phyloP scores from a whole-genome alignment of 1,284 basidiomycete genomes.

The Mixia osmundae region DNA sequence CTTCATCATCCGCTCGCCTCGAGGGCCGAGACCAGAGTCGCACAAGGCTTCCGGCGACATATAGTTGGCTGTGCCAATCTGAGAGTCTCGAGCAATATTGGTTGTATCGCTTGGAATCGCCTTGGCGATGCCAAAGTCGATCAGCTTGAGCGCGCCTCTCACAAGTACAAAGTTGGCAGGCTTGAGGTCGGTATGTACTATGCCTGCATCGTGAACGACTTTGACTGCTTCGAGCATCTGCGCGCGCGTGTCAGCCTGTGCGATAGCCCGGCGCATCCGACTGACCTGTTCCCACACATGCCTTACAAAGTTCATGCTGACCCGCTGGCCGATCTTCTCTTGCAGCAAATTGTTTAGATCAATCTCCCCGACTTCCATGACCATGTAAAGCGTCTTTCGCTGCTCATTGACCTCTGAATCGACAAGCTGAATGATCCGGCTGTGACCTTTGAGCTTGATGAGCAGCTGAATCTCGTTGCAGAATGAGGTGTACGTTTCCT shows the following conservation, averaged over 20 bases:
- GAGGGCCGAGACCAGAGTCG: constrained; percentile 14
- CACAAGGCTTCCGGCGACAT: constrained; percentile 66
- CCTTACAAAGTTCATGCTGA: constrained; percentile 77
- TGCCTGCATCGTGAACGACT: constrained; percentile 84
- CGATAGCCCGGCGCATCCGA: neutral
- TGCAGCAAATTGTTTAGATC: constrained; percentile 57
- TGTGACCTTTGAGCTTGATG: constrained; percentile 63
- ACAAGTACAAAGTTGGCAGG: constrained; percentile 91
- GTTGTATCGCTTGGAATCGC: constrained; percentile 92
- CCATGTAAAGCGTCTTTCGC: constrained; percentile 38
- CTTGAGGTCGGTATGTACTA: constrained; percentile 87
- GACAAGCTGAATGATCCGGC: constrained; percentile 62
- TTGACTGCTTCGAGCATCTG: constrained; percentile 91
- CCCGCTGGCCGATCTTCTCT: constrained; percentile 51
- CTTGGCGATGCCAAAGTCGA: constrained; percentile 81
- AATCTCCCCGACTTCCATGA: constrained; percentile 75
- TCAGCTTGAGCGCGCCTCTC: constrained; percentile 72
- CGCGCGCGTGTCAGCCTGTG: neutral
- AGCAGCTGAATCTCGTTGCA: constrained; percentile 79
- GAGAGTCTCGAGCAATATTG: constrained; percentile 81
- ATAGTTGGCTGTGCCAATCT: constrained; percentile 83
- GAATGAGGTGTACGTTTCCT: constrained; percentile 68
- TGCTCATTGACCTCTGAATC: constrained; percentile 49
- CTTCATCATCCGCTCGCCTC: constrained; percentile 17
- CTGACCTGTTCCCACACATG: constrained; percentile 84